phyloP scores from a whole-genome alignment of 78 protist genomes.

The Planoprotostelium fungivorum region DNA sequence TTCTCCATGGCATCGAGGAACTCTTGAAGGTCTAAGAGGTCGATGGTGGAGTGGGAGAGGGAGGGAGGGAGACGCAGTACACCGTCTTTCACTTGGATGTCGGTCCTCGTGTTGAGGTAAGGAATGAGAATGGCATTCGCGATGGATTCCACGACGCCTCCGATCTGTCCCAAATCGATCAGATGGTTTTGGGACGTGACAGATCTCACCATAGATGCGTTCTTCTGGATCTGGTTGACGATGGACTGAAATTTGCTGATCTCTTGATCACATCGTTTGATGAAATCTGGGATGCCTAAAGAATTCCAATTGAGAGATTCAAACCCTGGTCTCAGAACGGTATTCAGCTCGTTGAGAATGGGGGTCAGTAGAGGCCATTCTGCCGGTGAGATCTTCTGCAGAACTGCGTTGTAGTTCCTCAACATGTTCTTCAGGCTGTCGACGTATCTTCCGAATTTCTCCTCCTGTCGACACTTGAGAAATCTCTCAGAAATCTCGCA shows the following conservation, averaged over 20 bases:
- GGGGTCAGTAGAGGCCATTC: constrained; percentile 31
- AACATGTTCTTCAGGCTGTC: constrained; percentile 57
- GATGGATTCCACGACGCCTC: neutral
- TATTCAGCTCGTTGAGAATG: constrained; percentile 22
- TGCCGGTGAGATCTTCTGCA: constrained; percentile 15
- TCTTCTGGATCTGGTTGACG: constrained; percentile 58
- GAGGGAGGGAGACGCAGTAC: neutral
- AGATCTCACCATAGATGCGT: constrained; percentile 1
- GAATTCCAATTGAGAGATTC: constrained; percentile 85
- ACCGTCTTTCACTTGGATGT: neutral
- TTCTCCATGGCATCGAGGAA: constrained; percentile 10
- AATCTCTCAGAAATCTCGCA: neutral
- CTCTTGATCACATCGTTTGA: constrained; percentile 19
- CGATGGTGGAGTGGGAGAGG: neutral
- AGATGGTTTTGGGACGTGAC: neutral
- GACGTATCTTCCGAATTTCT: constrained; percentile 50
- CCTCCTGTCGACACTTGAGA: constrained; percentile 37
- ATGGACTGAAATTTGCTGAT: constrained; percentile 43
- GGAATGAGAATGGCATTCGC: neutral
- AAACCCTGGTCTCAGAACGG: constrained; percentile 44
- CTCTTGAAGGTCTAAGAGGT: constrained; percentile 33
- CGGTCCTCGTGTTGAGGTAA: neutral
- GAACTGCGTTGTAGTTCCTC: constrained; percentile 11
- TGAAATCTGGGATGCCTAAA: constrained; percentile 66
- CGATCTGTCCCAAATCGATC: neutral